A percentile compares a stretch with the other conserved stretches of the same genome.
Conservation (phyloP, 805 yeast genomes). For the Candida chauliodis region DNA sequence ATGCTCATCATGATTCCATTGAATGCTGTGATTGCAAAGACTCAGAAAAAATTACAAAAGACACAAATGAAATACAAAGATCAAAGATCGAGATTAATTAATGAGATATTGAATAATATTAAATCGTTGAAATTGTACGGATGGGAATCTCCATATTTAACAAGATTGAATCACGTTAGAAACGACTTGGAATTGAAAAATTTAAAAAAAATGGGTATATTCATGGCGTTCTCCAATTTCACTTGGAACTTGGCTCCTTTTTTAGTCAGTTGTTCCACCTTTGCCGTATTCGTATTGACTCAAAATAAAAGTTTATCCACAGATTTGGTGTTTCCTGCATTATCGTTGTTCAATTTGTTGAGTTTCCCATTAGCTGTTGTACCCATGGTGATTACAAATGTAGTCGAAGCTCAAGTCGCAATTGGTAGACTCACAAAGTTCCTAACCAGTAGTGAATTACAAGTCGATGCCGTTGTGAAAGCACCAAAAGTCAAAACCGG, state of each 20-base stretch:
- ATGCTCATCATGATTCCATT: constrained; percentile 77
- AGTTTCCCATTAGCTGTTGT: constrained; percentile 89
- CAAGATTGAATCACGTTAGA: constrained; percentile 74
- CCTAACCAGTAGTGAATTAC: constrained; percentile 74
- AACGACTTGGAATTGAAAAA: constrained; percentile 81
- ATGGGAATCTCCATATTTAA: constrained; percentile 88
- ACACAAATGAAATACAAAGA: constrained; percentile 88
- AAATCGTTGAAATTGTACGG: constrained; percentile 91
- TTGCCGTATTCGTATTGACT: constrained; percentile 69
- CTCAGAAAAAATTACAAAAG: constrained; percentile 72
- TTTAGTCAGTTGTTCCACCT: constrained; percentile 84
- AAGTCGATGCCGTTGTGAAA: constrained; percentile 67
- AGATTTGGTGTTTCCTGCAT: constrained; percentile 88
- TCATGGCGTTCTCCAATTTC: constrained; percentile 67
- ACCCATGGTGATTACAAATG: constrained; percentile 82
- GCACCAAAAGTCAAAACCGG: constrained; percentile 50
- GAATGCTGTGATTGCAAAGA: constrained; percentile 64
- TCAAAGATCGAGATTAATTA: constrained; percentile 82
- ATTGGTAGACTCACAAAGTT: constrained; percentile 69
- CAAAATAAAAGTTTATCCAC: constrained; percentile 68
- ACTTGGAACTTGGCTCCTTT: constrained; percentile 87
- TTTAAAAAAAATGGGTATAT: constrained; percentile 67
- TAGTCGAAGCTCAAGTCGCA: constrained; percentile 89
- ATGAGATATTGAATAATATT: constrained; percentile 86
- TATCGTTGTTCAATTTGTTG: constrained; percentile 81